phyloP scores from a whole-genome alignment of 371 early-diverging fungal genomes.

The Syncephalis fuscata region DNA sequence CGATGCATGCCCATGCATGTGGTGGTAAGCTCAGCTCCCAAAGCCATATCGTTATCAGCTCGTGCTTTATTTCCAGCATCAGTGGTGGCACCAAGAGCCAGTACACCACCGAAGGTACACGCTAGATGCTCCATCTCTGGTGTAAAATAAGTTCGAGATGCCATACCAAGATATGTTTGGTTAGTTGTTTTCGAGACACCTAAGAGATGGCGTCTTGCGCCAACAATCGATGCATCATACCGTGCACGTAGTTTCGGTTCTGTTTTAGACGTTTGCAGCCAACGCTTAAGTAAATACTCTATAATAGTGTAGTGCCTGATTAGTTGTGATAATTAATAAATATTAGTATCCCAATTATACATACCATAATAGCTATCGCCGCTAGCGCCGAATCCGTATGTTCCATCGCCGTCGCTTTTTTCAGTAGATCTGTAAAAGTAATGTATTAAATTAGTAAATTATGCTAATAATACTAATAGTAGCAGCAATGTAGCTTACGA shows the following conservation, averaged over 20 bases:
- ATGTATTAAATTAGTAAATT: too few relatives aligned
- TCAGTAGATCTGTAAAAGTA: not conserved
- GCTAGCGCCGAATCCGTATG: slow-evolving; percentile 41
- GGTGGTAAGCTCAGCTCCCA: slow-evolving; percentile 57
- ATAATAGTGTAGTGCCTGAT: not conserved
- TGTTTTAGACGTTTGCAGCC: slow-evolving; percentile 46
- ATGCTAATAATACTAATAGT: too few relatives aligned
- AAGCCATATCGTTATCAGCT: slow-evolving; percentile 33
- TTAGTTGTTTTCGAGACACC: slow-evolving; percentile 33
- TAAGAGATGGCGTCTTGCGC: slow-evolving; percentile 56
- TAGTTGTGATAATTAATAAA: not conserved
- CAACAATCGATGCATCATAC: slow-evolving; percentile 51
- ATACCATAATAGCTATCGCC: slow-evolving; percentile 76
- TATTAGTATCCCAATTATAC: not conserved
- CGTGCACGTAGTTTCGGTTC: slow-evolving; percentile 43
- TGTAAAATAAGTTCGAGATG: slow-evolving; percentile 6
- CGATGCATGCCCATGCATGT: slow-evolving; percentile 75
- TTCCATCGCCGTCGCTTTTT: not conserved
- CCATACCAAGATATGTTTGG: slow-evolving; percentile 34
- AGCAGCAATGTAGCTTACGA: too few relatives aligned
- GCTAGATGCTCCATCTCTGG: slow-evolving; percentile 88
- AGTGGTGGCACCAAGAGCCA: slow-evolving; percentile 36
- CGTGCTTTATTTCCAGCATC: slow-evolving; percentile 12
- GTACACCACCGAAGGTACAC: slow-evolving; percentile 76
- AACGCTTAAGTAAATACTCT: slow-evolving; percentile 81